These are phyloP conservation scores for Rhodamnia argentea DNA, from an alignment of 345 rosid species.

Conservation along the genomic window DNA sequence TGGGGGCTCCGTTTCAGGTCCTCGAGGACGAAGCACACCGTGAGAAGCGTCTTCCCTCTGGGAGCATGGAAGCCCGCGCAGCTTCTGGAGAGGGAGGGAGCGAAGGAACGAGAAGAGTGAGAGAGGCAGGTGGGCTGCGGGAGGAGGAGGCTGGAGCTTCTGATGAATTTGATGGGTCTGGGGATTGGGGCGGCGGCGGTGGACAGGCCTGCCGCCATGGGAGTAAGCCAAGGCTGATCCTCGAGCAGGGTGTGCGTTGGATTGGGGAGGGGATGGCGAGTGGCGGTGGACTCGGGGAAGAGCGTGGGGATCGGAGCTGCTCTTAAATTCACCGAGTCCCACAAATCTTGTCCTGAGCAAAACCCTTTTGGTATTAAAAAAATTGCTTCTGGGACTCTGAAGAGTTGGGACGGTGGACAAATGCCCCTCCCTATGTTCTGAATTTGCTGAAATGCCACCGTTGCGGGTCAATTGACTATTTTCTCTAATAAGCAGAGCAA, in stretches of 20 bases:
- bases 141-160: slow-evolving; percentile 9
- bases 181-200: slow-evolving; percentile 36
- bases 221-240: background rate
- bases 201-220: slow-evolving; percentile 68
- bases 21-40: slow-evolving; percentile 59
- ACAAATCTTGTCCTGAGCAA: background rate
- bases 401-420: background rate
- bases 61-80: background rate
- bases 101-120: slow-evolving; percentile 3
- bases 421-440: background rate
- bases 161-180: slow-evolving; percentile 24
- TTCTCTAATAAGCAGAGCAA: background rate
- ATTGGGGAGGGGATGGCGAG: background rate
- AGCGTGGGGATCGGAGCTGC: background rate
- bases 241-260: background rate
- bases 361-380: background rate
- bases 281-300: background rate
- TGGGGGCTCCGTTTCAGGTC: slow-evolving; percentile 32
- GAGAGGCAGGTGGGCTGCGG: slow-evolving; percentile 16
- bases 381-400: fast-evolving
- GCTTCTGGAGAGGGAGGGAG: slow-evolving; percentile 6
- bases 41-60: slow-evolving; percentile 17
- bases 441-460: background rate
- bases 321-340: background rate
- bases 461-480: background rate